phyloP scores from a whole-genome alignment of 192 early-diverging fungal species.

The Gigaspora rosea region DNA sequence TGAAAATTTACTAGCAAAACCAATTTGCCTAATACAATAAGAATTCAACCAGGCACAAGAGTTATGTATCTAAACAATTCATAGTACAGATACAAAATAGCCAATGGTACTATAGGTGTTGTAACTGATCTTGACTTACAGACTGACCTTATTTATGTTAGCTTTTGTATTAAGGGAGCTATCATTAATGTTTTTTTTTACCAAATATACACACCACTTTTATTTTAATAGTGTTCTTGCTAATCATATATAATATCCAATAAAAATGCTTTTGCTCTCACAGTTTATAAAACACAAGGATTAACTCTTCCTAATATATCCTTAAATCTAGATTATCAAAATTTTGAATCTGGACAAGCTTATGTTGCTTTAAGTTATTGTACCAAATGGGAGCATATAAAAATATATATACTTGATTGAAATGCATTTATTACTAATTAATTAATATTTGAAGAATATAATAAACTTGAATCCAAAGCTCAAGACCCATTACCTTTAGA shows the following conservation, averaged over 20 bases:
- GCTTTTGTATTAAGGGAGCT: not conserved
- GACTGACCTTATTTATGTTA: not conserved
- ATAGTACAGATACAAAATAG: not conserved
- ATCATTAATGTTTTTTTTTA: not conserved
- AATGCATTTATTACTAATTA: not conserved
- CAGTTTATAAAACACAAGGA: too few species aligned
- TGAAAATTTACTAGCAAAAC: not conserved
- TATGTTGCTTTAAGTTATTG: too few species aligned
- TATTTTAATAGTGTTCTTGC: too few species aligned
- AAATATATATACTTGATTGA: not conserved
- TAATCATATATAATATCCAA: too few species aligned
- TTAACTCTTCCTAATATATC: constrained; percentile 2
- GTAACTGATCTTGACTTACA: not conserved
- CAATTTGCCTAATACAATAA: not conserved
- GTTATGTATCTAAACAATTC: constrained; percentile 18
- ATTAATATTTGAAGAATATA: not conserved
- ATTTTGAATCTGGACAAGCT: not conserved
- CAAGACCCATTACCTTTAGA: too few species aligned
- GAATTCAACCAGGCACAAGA: not conserved
- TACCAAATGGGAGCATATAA: too few species aligned
- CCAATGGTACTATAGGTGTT: constrained; percentile 15
- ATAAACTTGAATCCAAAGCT: too few species aligned
- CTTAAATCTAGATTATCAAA: not conserved
- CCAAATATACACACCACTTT: too few species aligned
- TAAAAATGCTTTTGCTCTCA: too few species aligned